Conservation (phyloP, 2,329 filamentous ascomycete genomes). For the Coniochaeta sp. region DNA sequence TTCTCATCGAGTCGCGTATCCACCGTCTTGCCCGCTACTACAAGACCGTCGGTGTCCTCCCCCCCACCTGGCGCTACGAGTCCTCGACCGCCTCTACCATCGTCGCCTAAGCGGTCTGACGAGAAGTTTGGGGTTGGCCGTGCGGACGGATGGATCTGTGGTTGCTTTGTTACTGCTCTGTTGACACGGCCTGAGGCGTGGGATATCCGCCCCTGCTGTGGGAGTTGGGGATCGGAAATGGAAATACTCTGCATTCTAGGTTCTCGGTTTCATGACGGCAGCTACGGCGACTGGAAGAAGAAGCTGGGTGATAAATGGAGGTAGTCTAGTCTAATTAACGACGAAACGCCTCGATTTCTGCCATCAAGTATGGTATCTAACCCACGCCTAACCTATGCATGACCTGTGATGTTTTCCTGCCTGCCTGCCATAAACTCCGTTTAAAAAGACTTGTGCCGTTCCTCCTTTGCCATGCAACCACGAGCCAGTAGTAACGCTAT, state of each 20-base stretch:
- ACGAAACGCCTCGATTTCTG: background rate
- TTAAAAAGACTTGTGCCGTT: background rate
- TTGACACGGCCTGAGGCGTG: background rate
- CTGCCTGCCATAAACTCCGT: background rate
- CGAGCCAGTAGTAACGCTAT: too few species aligned
- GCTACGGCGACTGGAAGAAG: background rate
- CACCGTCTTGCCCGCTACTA: slow-evolving; percentile 97
- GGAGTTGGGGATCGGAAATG: slow-evolving; percentile 35
- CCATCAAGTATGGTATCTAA: background rate
- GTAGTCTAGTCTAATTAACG: background rate
- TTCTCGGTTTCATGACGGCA: background rate
- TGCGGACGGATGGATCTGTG: slow-evolving; percentile 14
- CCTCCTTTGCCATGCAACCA: background rate
- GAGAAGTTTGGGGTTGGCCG: slow-evolving; percentile 10
- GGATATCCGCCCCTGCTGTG: background rate
- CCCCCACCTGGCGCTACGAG: slow-evolving; percentile 99
- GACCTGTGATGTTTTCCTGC: background rate
- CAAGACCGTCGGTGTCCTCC: slow-evolving; percentile 82
- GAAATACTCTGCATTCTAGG: background rate
- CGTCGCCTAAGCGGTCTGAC: slow-evolving; percentile 62
- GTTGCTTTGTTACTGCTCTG: background rate
- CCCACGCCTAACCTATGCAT: background rate
- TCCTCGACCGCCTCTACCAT: slow-evolving; percentile 90
- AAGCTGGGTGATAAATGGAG: background rate
- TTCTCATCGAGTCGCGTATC: slow-evolving; percentile 99